These are phyloP conservation scores for Fraxinus dipetala DNA, from an alignment of 305 asterid genomes.

Conservation along the genomic window DNA sequence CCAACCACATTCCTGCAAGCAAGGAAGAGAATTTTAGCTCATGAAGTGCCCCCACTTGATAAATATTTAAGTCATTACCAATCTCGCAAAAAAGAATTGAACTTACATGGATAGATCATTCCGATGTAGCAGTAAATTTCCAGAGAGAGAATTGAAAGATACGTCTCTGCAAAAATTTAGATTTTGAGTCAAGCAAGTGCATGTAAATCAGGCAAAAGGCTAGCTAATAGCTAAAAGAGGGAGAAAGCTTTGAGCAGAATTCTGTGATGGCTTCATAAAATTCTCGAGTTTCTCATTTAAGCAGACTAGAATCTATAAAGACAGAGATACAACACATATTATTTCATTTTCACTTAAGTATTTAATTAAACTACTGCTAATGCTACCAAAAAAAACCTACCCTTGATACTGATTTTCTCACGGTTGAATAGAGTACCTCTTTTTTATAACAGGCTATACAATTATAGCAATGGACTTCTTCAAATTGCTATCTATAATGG, in stretches of 20 bases:
- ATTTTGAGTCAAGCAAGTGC: background rate
- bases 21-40: conserved; percentile 11
- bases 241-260: background rate
- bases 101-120: conserved; percentile 47
- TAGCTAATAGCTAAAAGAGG: background rate
- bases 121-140: conserved; percentile 36
- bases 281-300: background rate
- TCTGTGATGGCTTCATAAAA: background rate
- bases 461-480: background rate
- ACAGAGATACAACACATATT: background rate
- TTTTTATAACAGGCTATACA: background rate
- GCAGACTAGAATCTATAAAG: background rate
- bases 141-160: conserved; percentile 59
- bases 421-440: background rate
- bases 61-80: background rate
- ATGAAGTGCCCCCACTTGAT: background rate
- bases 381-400: background rate
- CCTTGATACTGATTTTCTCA: background rate
- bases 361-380: background rate
- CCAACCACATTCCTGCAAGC: conserved; percentile 54
- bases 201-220: background rate
- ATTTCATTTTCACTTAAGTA: background rate
- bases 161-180: conserved; percentile 46
- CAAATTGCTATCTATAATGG: background rate
- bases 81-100: background rate